A percentile compares a stretch with the other conserved stretches of the same genome.
Evolutionary conservation across 805 yeast genomes (phyloP).

Genomic region (Candida coquimbonensis): DNA sequence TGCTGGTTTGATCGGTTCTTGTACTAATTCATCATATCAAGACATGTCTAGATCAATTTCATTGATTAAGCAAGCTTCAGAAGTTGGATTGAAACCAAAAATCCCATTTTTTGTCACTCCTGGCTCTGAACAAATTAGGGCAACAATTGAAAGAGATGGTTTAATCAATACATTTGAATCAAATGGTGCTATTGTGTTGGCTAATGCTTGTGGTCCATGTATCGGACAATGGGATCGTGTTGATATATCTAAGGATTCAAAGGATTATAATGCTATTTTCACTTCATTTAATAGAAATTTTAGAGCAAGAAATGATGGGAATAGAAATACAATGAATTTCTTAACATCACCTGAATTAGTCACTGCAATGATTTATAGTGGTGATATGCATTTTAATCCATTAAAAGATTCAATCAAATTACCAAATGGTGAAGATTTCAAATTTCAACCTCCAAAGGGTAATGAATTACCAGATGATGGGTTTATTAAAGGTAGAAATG

Average conservation of each 20-base stretch:
- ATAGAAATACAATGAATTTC: conserved; percentile 95
- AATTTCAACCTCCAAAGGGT: conserved; percentile 74
- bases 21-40: conserved; percentile 97
- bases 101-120: conserved; percentile 93
- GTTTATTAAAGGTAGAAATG: conserved; percentile 65
- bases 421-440: conserved; percentile 65
- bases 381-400: conserved; percentile 90
- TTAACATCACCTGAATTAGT: conserved; percentile 98
- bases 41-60: conserved; percentile 97
- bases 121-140: conserved; percentile 97
- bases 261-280: conserved; percentile 80
- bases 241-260: conserved; percentile 58
- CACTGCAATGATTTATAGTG: conserved; percentile 93
- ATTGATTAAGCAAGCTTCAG: conserved; percentile 78
- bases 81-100: conserved; percentile 83
- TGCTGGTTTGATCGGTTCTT: conserved; percentile 95
- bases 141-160: conserved; percentile 95
- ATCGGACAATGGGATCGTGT: conserved; percentile 99
- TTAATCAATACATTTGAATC: conserved; percentile 71
- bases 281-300: conserved; percentile 97
- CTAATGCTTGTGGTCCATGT: conserved; percentile 99
- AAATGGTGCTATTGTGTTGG: conserved; percentile 86
- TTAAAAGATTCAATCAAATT: conserved; percentile 73
- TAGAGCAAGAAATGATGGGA: conserved; percentile 97
- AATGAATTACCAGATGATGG: conserved; percentile 78